These are phyloP conservation scores for Monocercomonoides exilis DNA, from an alignment of 78 protist genomes.

Conservation along the genomic window DNA sequence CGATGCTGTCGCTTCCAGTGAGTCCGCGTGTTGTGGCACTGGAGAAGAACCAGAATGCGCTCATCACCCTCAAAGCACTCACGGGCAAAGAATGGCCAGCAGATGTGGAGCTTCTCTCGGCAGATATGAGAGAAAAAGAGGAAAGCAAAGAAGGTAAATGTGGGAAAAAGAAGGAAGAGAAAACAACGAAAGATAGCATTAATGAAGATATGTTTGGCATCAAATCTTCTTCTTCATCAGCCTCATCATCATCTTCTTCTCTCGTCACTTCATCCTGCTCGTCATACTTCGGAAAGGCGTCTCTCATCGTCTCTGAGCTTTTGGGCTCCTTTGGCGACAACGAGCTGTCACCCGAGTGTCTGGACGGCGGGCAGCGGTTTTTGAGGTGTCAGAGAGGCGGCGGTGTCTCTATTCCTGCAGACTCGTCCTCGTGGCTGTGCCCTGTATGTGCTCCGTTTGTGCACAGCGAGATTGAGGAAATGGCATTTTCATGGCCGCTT, in stretches of 20 bases:
- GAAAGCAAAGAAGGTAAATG: slow-evolving; percentile 16
- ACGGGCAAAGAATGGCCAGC: slow-evolving; percentile 12
- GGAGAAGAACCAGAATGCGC: slow-evolving; percentile 94
- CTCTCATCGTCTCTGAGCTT: slow-evolving; percentile 73
- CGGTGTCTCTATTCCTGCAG: neutral
- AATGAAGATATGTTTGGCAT: too few species aligned
- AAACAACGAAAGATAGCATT: neutral
- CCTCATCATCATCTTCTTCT: too few species aligned
- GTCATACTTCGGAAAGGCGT: slow-evolving; percentile 20
- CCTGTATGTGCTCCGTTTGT: neutral
- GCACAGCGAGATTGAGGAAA: neutral
- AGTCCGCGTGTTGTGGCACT: slow-evolving; percentile 70
- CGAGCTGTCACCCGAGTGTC: slow-evolving; percentile 97
- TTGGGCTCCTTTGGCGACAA: slow-evolving; percentile 96
- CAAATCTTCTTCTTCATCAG: too few species aligned
- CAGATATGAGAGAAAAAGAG: neutral
- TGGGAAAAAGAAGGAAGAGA: neutral
- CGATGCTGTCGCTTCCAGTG: slow-evolving; percentile 1
- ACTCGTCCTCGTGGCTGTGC: neutral
- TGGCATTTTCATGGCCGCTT: neutral
- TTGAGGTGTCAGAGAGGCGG: neutral
- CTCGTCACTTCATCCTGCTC: too few species aligned
- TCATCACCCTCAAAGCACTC: slow-evolving; percentile 48
- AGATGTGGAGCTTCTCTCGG: neutral
- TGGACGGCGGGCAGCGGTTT: slow-evolving; percentile 67